Conservation (phyloP, 345 rosid genomes). For the Pistacia integerrima region DNA sequence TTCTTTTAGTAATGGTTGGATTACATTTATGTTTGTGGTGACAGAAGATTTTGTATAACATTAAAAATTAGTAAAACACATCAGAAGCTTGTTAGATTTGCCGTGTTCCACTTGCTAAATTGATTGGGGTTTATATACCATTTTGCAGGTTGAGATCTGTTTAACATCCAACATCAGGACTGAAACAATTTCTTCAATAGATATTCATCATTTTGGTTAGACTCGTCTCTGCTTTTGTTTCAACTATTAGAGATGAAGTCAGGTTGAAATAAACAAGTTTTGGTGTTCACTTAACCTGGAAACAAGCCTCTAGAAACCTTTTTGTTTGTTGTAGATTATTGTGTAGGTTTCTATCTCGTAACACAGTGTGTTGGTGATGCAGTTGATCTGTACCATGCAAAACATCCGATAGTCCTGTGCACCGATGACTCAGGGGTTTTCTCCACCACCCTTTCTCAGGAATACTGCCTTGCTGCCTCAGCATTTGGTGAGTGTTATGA, state of each 20-base stretch:
- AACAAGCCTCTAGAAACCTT: background rate
- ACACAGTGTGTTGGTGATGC: slow-evolving; percentile 21
- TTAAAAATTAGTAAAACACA: background rate
- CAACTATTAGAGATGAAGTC: background rate
- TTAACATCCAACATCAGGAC: slow-evolving; percentile 91
- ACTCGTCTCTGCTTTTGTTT: slow-evolving; percentile 9
- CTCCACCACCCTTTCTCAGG: slow-evolving; percentile 73
- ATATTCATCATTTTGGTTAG: slow-evolving; percentile 90
- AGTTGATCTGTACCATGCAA: slow-evolving; percentile 71
- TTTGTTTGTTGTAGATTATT: background rate
- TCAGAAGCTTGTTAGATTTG: background rate
- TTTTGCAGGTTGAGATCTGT: slow-evolving; percentile 94
- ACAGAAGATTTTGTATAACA: background rate
- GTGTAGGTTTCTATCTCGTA: slow-evolving; percentile 1
- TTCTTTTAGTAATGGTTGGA: background rate
- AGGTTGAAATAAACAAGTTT: background rate
- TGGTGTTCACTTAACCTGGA: background rate
- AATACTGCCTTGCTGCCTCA: slow-evolving; percentile 70
- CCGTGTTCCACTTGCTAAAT: background rate
- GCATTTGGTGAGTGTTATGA: slow-evolving; percentile 61
- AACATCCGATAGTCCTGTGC: slow-evolving; percentile 79
- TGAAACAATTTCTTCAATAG: slow-evolving; percentile 74
- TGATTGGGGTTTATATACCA: background rate
- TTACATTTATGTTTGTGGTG: background rate
- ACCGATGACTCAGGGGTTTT: slow-evolving; percentile 93